Percentiles rank a stretch among this genome's conserved stretches.
Conservation (phyloP, 1,284 basidiomycete genomes). For the Laetiporus sulphureus region DNA sequence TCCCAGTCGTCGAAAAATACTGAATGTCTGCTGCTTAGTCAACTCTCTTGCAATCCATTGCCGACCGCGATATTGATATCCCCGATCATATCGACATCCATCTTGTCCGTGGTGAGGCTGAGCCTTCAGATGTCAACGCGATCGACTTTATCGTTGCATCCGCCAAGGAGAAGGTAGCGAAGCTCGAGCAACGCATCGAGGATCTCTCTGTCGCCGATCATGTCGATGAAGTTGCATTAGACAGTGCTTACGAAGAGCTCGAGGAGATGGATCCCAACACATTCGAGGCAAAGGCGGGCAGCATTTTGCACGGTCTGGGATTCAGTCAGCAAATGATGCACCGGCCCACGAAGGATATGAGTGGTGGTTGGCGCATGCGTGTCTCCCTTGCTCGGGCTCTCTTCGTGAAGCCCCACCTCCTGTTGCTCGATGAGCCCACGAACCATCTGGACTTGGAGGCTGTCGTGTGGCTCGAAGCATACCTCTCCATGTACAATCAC, state of each 20-base stretch:
- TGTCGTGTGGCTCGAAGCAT: slow-evolving; percentile 98
- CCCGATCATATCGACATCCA: slow-evolving; percentile 97
- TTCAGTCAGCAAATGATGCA: slow-evolving; percentile 92
- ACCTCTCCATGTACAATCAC: slow-evolving; percentile 96
- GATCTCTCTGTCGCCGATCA: slow-evolving; percentile 87
- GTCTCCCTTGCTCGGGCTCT: slow-evolving; percentile 94
- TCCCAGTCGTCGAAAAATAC: not conserved
- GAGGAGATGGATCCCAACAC: slow-evolving; percentile 95
- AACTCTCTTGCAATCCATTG: slow-evolving; percentile 56
- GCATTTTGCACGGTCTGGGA: slow-evolving; percentile 95
- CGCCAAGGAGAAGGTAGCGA: slow-evolving; percentile 92
- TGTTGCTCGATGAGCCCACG: slow-evolving; percentile 85
- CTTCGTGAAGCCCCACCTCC: slow-evolving; percentile 93
- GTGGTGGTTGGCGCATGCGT: slow-evolving; percentile 98
- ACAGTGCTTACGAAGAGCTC: slow-evolving; percentile 91
- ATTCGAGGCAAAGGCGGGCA: slow-evolving; percentile 94
- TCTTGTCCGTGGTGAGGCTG: slow-evolving; percentile 92
- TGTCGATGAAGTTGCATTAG: slow-evolving; percentile 82
- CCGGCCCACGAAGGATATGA: slow-evolving; percentile 97
- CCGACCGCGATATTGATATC: slow-evolving; percentile 91
- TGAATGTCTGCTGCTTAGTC: slow-evolving; percentile 34
- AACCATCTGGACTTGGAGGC: slow-evolving; percentile 95
- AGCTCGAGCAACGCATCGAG: slow-evolving; percentile 92
- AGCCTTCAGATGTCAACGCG: slow-evolving; percentile 94
- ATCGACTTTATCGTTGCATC: slow-evolving; percentile 94